Conservation (phyloP, 129 eudicot genomes). For the Flaveria linearis region DNA sequence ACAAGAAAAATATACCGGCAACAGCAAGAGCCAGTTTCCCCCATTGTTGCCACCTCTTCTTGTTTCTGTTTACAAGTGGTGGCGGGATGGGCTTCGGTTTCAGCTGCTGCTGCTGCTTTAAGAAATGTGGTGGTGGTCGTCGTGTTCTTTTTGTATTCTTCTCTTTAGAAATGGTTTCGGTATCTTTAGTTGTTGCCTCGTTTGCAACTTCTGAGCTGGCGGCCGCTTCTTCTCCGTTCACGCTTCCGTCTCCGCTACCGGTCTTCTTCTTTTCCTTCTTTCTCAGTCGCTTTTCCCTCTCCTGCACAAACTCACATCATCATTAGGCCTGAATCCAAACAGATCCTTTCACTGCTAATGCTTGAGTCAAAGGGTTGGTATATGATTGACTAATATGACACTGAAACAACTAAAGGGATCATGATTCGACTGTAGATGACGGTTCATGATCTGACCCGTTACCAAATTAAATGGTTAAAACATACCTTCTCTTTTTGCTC, state of each 20-base stretch:
- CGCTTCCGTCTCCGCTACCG: conserved; percentile 36
- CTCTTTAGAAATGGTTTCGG: conserved; percentile 38
- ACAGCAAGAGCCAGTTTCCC: conserved; percentile 6
- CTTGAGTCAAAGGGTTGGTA: neutral
- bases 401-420: neutral
- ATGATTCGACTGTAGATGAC: neutral
- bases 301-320: conserved; percentile 48
- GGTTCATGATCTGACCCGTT: neutral
- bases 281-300: conserved; percentile 69
- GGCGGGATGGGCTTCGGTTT: conserved; percentile 20
- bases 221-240: conserved; percentile 39
- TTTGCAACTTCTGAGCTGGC: conserved; percentile 32
- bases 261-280: conserved; percentile 80
- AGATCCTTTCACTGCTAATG: neutral
- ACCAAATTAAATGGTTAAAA: neutral
- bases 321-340: neutral
- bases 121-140: conserved; percentile 24
- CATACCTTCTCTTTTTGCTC: conserved; percentile 39
- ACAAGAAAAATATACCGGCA: conserved; percentile 2
- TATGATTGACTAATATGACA: neutral
- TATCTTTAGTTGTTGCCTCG: conserved; percentile 34
- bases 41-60: conserved; percentile 21
- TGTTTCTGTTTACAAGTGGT: conserved; percentile 21
- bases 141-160: neutral
- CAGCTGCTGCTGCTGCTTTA: neutral